Evolutionary conservation across 768 basidiomycete species (phyloP).

Genomic region (Paxillus involutus): DNA sequence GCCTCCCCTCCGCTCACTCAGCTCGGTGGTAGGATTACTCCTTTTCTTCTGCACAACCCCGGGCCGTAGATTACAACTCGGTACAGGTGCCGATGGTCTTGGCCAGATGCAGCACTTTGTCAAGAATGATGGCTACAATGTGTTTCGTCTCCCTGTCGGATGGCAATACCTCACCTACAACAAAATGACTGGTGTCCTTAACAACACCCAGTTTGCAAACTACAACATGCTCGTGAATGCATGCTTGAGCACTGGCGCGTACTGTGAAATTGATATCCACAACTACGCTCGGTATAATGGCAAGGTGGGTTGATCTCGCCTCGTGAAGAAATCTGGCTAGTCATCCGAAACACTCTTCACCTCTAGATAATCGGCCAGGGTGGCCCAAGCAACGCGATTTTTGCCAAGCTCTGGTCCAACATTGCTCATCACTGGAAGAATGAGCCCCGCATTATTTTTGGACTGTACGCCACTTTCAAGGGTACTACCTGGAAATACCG

Average conservation of each 20-base stretch:
- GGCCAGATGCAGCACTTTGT: constrained; percentile 68
- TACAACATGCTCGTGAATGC: constrained; percentile 47
- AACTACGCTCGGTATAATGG: constrained; percentile 61
- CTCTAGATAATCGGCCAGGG: constrained; percentile 59
- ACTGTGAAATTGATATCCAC: constrained; percentile 58
- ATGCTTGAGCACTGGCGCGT: constrained; percentile 48
- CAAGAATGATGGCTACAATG: constrained; percentile 51
- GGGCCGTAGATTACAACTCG: too few species aligned
- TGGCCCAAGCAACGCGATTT: constrained; percentile 53
- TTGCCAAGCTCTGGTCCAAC: constrained; percentile 49
- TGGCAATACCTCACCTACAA: constrained; percentile 55
- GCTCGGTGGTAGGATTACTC: constrained; percentile 36
- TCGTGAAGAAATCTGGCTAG: too few species aligned
- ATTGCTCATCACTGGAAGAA: background rate
- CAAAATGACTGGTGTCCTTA: constrained; percentile 38
- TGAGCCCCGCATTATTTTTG: constrained; percentile 45
- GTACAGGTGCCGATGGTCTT: constrained; percentile 7
- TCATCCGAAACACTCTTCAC: too few species aligned
- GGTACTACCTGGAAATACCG: too few species aligned
- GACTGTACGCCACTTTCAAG: constrained; percentile 32
- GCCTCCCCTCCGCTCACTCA: constrained; percentile 47
- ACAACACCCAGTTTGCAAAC: constrained; percentile 42
- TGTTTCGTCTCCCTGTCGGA: constrained; percentile 58
- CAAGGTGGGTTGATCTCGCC: constrained; percentile 24
- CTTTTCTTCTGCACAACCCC: too few species aligned